These are phyloP conservation scores for Talaromyces sp. DNA, from an alignment of 2,329 filamentous ascomycete genomes.

Conservation along the genomic window DNA sequence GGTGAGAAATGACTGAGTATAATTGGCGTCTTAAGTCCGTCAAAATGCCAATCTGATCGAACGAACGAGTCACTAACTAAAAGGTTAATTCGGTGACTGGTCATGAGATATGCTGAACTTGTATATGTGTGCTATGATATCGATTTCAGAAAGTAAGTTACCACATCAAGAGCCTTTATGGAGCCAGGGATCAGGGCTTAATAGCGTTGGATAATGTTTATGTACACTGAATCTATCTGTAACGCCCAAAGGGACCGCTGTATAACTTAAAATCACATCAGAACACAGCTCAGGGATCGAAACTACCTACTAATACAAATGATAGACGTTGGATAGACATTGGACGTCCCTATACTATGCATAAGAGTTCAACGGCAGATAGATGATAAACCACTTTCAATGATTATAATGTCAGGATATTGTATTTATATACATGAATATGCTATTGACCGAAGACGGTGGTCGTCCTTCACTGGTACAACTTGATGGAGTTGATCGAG, in stretches of 20 bases:
- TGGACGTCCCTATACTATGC: background rate
- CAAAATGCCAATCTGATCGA: background rate
- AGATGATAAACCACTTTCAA: background rate
- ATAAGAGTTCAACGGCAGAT: background rate
- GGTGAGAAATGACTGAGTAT: background rate
- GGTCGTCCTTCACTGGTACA: conserved; percentile 7
- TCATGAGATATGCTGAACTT: background rate
- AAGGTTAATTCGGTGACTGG: background rate
- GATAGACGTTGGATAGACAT: background rate
- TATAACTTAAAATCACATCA: background rate
- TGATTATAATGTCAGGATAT: background rate
- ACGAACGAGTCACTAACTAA: background rate
- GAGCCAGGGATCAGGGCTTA: background rate
- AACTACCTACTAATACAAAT: background rate
- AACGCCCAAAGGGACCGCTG: background rate
- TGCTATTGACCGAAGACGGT: background rate
- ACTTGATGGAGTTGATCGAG: conserved; percentile 17
- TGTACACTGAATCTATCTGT: background rate
- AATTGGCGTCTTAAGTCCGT: background rate
- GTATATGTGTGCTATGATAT: background rate
- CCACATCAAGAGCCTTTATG: background rate
- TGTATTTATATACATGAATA: background rate
- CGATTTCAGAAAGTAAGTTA: background rate
- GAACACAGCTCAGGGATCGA: background rate
- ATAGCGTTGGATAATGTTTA: background rate